Conservation (phyloP, 2,329 filamentous ascomycete species). For the Myriosclerotinia scirpicola region DNA sequence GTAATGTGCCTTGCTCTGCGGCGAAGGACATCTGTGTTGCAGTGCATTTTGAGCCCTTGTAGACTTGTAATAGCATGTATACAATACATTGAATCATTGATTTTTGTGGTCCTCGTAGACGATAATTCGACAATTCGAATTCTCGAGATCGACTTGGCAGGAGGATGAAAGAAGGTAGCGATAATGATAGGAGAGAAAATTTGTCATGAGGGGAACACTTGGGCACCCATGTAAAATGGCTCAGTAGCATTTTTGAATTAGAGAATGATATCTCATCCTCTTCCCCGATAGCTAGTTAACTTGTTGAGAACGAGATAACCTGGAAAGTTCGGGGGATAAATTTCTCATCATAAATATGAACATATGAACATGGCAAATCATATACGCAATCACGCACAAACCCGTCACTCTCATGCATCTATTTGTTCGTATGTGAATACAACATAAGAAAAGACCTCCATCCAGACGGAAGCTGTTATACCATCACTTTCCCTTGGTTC, state of each 20-base stretch:
- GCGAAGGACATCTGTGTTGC: slow-evolving; percentile 12
- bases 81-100: slow-evolving; percentile 17
- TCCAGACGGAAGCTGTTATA: slow-evolving; percentile 7
- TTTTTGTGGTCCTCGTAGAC: slow-evolving; percentile 6
- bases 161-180: not conserved
- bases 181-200: slow-evolving; percentile 17
- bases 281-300: no score
- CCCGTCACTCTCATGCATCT: slow-evolving; percentile 18
- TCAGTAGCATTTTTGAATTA: not conserved
- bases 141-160: slow-evolving; percentile 15
- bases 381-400: slow-evolving; percentile 15
- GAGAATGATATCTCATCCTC: not conserved
- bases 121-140: slow-evolving; percentile 12
- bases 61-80: slow-evolving; percentile 1
- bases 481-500: not conserved
- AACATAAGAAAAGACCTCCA: slow-evolving; percentile 11
- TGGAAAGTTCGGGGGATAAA: not conserved
- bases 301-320: no score
- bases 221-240: slow-evolving; percentile 6
- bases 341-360: slow-evolving; percentile 6
- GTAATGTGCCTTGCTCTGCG: slow-evolving; percentile 16
- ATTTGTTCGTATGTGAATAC: slow-evolving; percentile 15
- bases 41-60: slow-evolving; percentile 5
- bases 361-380: slow-evolving; percentile 11
- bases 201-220: slow-evolving; percentile 11